phyloP scores from a whole-genome alignment of 192 early-diverging fungal species.

The Coemansia sp. region DNA sequence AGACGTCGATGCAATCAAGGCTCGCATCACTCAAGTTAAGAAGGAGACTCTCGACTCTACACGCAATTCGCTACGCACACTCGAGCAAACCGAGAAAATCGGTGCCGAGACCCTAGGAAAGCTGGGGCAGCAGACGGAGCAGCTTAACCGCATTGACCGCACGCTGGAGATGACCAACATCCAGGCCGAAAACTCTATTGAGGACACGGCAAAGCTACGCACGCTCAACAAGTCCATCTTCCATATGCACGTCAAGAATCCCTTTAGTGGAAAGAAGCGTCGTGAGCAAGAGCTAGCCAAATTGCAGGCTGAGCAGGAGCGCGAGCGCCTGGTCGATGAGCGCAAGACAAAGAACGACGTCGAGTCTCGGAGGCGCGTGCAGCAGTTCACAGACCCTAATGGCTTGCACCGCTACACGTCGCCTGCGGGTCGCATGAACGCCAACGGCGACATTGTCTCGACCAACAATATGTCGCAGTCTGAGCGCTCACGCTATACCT shows the following conservation, averaged over 20 bases:
- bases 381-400: slow-evolving; percentile 44
- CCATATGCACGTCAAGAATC: slow-evolving; percentile 67
- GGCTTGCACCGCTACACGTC: slow-evolving; percentile 13
- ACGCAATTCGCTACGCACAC: slow-evolving; percentile 63
- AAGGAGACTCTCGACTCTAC: slow-evolving; percentile 71
- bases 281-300: slow-evolving; percentile 62
- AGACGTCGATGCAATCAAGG: slow-evolving; percentile 63
- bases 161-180: slow-evolving; percentile 62
- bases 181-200: slow-evolving; percentile 41
- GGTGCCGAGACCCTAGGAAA: slow-evolving; percentile 65
- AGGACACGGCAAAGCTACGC: slow-evolving; percentile 42
- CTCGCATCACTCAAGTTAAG: slow-evolving; percentile 65
- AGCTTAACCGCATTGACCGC: slow-evolving; percentile 60
- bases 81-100: slow-evolving; percentile 63
- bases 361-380: slow-evolving; percentile 63
- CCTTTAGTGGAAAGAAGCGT: slow-evolving; percentile 66
- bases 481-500: slow-evolving; percentile 65
- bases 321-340: slow-evolving; percentile 46
- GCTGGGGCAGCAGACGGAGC: slow-evolving; percentile 66
- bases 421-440: slow-evolving; percentile 41
- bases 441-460: slow-evolving; percentile 54
- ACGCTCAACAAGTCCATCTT: slow-evolving; percentile 77
- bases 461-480: slow-evolving; percentile 24
- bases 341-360: slow-evolving; percentile 59
- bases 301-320: slow-evolving; percentile 52